Conservation (phyloP, 257 asterid genomes). For the Jaltomata sinuosa region DNA sequence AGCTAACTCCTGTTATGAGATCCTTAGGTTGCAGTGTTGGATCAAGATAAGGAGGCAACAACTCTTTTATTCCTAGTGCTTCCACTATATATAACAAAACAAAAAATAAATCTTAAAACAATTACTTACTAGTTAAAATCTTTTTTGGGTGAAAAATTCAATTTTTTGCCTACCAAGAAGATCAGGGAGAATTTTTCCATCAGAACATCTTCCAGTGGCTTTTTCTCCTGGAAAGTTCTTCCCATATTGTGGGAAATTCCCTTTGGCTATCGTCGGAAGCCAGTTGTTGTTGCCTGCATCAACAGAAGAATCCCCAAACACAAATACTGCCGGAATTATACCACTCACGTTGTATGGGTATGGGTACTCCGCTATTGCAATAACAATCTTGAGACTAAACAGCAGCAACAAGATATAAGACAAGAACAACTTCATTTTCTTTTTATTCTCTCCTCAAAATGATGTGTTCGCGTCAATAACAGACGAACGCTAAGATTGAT, state of each 20-base stretch:
- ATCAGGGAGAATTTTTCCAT: constrained; percentile 57
- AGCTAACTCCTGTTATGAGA: constrained; percentile 58
- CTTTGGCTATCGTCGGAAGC: constrained; percentile 18
- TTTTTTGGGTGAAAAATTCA: no score
- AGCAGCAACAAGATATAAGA: no score
- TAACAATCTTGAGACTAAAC: no score
- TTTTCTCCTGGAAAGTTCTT: constrained; percentile 39
- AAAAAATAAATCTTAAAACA: no score
- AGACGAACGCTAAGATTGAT: no score
- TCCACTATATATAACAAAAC: no score
- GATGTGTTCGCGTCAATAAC: no score
- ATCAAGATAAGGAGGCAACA: constrained; percentile 45
- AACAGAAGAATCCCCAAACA: constrained; percentile 50
- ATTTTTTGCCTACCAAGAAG: no score
- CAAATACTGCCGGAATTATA: constrained; percentile 32
- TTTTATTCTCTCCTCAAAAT: no score
- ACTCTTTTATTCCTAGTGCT: constrained; percentile 39
- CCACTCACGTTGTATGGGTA: not conserved
- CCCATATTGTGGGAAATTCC: constrained; percentile 42
- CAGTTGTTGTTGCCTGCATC: constrained; percentile 7
- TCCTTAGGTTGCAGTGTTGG: constrained; percentile 36
- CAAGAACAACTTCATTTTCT: not conserved
- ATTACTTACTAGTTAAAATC: no score
- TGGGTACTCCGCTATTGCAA: no score
- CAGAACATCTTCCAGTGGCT: constrained; percentile 47